Evolutionary conservation across 2,329 filamentous ascomycete genomes (phyloP).

Genomic region (Hirsutella rhossiliensis): DNA sequence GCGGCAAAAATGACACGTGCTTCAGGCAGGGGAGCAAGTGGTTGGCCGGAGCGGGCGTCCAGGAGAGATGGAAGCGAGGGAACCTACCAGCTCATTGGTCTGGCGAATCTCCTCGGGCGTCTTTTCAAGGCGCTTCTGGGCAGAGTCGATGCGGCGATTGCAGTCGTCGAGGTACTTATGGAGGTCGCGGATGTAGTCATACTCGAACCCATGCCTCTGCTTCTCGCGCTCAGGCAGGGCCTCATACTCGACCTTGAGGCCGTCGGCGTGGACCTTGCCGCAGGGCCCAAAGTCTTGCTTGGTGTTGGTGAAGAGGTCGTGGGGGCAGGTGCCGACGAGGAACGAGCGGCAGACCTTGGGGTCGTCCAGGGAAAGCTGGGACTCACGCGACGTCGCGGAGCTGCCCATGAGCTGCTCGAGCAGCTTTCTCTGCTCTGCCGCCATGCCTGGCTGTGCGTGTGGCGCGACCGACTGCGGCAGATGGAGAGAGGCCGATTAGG

Average conservation of each 20-base stretch:
- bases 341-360: conserved; percentile 92
- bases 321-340: conserved; percentile 84
- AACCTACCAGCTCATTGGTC: conserved; percentile 65
- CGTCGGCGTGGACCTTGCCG: conserved; percentile 77
- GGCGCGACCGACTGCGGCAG: neutral
- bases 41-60: too few species aligned
- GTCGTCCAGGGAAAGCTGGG: conserved; percentile 80
- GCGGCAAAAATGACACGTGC: too few species aligned
- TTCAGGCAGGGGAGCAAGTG: too few species aligned
- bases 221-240: conserved; percentile 57
- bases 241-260: conserved; percentile 82
- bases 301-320: conserved; percentile 98
- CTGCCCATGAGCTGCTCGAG: conserved; percentile 92
- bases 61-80: neutral
- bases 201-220: conserved; percentile 78
- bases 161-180: conserved; percentile 96
- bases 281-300: conserved; percentile 92
- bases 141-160: conserved; percentile 82
- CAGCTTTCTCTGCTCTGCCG: conserved; percentile 94
- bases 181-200: conserved; percentile 92
- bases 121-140: conserved; percentile 86
- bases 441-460: conserved; percentile 50
- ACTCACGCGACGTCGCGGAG: conserved; percentile 58
- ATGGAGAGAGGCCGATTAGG: too few species aligned
- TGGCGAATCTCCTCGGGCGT: conserved; percentile 95